Evolutionary conservation across 257 asterid genomes (phyloP).

Genomic region (Solanum peruvianum): DNA sequence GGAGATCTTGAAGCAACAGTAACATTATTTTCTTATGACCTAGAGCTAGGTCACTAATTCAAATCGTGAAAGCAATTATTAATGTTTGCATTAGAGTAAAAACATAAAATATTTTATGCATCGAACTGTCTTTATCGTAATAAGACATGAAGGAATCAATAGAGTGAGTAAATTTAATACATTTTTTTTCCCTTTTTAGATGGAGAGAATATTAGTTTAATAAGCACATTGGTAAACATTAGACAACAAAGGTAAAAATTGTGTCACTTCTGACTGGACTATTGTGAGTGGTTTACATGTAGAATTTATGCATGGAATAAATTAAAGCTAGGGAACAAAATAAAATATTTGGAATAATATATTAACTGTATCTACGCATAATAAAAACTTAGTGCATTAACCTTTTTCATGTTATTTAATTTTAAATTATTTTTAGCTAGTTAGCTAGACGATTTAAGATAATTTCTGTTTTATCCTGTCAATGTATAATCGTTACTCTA

Average conservation of each 20-base stretch:
- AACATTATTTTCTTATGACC: neutral
- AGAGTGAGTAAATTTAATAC: neutral
- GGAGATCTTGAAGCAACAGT: neutral
- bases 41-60: neutral
- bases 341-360: neutral
- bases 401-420: neutral
- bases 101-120: neutral
- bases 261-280: neutral
- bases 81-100: neutral
- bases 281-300: neutral
- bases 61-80: neutral
- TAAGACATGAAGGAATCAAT: neutral
- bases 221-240: neutral
- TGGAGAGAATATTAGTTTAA: neutral
- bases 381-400: neutral
- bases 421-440: neutral
- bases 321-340: neutral
- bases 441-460: neutral
- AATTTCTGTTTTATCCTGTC: neutral
- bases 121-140: rapidly evolving
- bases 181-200: neutral
- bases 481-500: neutral
- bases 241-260: neutral
- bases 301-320: neutral
- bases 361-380: neutral